phyloP scores from a whole-genome alignment of 2,329 filamentous ascomycete genomes.

The Macrophomina tecta region DNA sequence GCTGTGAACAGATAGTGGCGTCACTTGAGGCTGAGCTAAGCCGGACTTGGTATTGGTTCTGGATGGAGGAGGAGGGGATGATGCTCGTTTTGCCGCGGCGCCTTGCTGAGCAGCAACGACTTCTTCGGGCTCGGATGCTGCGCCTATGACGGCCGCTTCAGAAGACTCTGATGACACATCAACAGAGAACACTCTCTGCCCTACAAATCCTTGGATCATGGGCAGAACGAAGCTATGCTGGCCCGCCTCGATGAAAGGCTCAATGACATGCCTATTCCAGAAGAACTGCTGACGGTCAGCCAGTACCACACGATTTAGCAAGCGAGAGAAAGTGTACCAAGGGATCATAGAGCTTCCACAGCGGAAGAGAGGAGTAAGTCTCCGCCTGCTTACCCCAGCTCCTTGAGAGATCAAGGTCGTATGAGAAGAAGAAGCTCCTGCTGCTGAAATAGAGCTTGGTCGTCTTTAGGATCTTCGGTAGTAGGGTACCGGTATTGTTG shows the following conservation, averaged over 20 bases:
- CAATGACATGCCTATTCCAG: slow-evolving; percentile 82
- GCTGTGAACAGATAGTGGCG: slow-evolving; percentile 20
- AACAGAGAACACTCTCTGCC: slow-evolving; percentile 80
- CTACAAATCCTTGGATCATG: slow-evolving; percentile 92
- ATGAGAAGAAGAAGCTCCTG: slow-evolving; percentile 91
- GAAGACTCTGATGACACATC: slow-evolving; percentile 56
- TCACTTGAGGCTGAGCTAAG: slow-evolving; percentile 22
- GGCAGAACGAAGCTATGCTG: slow-evolving; percentile 77
- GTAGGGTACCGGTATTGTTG: slow-evolving; percentile 50
- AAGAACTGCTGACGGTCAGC: slow-evolving; percentile 65
- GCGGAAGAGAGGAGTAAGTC: slow-evolving; percentile 58
- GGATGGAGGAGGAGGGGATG: slow-evolving; percentile 34
- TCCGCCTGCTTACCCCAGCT: slow-evolving; percentile 55
- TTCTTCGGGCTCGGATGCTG: slow-evolving; percentile 43
- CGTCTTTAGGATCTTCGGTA: slow-evolving; percentile 85
- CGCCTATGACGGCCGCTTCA: slow-evolving; percentile 43
- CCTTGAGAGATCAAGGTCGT: slow-evolving; percentile 89
- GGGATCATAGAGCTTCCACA: slow-evolving; percentile 75
- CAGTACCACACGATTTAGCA: not conserved
- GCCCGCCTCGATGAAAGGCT: slow-evolving; percentile 75
- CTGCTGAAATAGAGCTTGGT: slow-evolving; percentile 83
- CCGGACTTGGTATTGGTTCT: slow-evolving; percentile 26
- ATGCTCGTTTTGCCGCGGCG: slow-evolving; percentile 22
- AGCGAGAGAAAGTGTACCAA: slow-evolving; percentile 41
- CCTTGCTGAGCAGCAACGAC: slow-evolving; percentile 39